These are phyloP conservation scores for Starmerella stigmatis DNA, from an alignment of 805 yeast genomes.

Conservation along the genomic window DNA sequence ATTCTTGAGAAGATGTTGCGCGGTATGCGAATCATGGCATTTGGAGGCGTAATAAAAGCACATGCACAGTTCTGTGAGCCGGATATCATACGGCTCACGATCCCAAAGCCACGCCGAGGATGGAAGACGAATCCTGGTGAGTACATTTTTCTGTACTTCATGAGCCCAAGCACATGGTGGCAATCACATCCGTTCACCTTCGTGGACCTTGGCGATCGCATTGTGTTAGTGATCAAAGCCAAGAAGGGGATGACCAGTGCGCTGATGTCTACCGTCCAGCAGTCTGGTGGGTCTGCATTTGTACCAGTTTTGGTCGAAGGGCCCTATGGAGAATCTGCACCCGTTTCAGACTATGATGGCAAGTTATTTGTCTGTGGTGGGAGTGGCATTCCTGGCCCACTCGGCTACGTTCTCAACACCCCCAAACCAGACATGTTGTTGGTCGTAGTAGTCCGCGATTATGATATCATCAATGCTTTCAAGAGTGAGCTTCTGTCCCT, in stretches of 20 bases:
- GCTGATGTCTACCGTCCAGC: background rate
- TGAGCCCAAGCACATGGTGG: slow-evolving; percentile 45
- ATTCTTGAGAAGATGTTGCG: slow-evolving; percentile 4
- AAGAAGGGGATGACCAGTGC: slow-evolving; percentile 5
- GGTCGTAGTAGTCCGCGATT: slow-evolving; percentile 9
- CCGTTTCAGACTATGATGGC: background rate
- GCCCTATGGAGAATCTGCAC: slow-evolving; percentile 9
- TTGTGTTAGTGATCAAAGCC: slow-evolving; percentile 10
- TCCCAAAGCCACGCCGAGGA: slow-evolving; percentile 6
- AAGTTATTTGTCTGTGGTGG: slow-evolving; percentile 12
- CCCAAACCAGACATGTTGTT: slow-evolving; percentile 2
- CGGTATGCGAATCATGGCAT: background rate
- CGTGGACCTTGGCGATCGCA: slow-evolving; percentile 5
- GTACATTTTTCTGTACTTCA: slow-evolving; percentile 17
- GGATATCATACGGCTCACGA: slow-evolving; percentile 5
- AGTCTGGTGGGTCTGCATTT: background rate
- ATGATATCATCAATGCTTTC: slow-evolving; percentile 6
- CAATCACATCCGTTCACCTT: slow-evolving; percentile 65
- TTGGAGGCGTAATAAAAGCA: slow-evolving; percentile 9
- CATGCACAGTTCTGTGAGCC: background rate
- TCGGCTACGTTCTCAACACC: slow-evolving; percentile 3
- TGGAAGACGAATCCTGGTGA: slow-evolving; percentile 10
- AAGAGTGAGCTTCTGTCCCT: background rate
- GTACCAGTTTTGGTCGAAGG: slow-evolving; percentile 4
- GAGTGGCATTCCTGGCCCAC: slow-evolving; percentile 14